phyloP scores from a whole-genome alignment of 352 stramenopile species.

The Phytophthora gonapodyides region DNA sequence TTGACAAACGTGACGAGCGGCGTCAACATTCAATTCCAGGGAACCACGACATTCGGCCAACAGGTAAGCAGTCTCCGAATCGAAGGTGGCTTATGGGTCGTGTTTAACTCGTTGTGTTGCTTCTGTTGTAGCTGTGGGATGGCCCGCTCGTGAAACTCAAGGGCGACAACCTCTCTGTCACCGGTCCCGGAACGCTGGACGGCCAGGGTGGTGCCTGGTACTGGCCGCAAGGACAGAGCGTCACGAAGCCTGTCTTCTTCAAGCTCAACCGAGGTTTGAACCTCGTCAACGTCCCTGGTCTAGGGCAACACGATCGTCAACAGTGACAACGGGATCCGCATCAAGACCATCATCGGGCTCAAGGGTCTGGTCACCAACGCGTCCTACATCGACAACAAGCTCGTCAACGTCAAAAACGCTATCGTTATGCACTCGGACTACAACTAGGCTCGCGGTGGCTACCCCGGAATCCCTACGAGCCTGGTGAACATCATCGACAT shows the following conservation, averaged over 20 bases:
- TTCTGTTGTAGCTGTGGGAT: slow-evolving; percentile 7
- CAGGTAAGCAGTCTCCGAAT: neutral
- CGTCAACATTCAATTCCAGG: slow-evolving; percentile 15
- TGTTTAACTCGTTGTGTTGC: too few species aligned
- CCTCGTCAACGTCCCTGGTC: slow-evolving; percentile 15
- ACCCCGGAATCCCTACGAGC: slow-evolving; percentile 22
- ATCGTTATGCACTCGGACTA: slow-evolving; percentile 23
- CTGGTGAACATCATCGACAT: slow-evolving; percentile 31
- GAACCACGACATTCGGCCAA: slow-evolving; percentile 25
- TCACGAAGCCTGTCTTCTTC: slow-evolving; percentile 14
- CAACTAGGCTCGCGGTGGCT: slow-evolving; percentile 27
- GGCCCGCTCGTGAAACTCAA: slow-evolving; percentile 31
- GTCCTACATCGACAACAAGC: slow-evolving; percentile 23
- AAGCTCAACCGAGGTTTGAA: neutral
- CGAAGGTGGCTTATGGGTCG: too few species aligned
- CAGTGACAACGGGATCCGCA: slow-evolving; percentile 30
- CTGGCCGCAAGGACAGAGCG: slow-evolving; percentile 26
- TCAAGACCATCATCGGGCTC: slow-evolving; percentile 23
- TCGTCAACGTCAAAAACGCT: slow-evolving; percentile 21
- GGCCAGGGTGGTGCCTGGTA: slow-evolving; percentile 34
- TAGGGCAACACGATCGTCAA: slow-evolving; percentile 29
- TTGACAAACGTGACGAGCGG: slow-evolving; percentile 25
- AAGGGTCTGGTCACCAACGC: slow-evolving; percentile 23
- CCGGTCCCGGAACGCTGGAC: slow-evolving; percentile 29
- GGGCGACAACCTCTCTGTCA: slow-evolving; percentile 19